Conservation (phyloP, 2,329 filamentous ascomycete genomes). For the Fusarium siculi region DNA sequence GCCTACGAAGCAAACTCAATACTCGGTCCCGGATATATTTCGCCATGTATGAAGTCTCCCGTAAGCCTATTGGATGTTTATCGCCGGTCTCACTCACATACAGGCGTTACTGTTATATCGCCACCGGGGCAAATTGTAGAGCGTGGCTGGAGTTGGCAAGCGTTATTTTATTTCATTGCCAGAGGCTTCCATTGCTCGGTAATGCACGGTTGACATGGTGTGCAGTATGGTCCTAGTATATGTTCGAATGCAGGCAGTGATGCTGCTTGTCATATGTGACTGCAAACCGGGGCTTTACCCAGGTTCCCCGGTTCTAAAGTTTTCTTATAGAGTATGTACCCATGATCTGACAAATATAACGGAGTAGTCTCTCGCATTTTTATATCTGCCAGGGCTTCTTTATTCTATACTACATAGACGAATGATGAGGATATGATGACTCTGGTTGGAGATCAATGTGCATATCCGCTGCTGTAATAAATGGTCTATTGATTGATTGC, state of each 20-base stretch:
- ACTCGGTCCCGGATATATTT: too few relatives aligned
- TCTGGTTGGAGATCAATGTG: not conserved
- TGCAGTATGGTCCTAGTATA: not conserved
- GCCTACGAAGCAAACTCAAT: not conserved
- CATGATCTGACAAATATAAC: constrained; percentile 26
- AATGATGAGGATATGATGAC: not conserved
- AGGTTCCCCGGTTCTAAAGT: constrained; percentile 14
- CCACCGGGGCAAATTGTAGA: not conserved
- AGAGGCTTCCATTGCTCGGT: not conserved
- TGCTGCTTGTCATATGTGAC: constrained; percentile 36
- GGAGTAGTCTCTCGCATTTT: not conserved
- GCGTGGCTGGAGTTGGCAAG: not conserved
- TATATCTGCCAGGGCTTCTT: not conserved
- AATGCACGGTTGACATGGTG: not conserved
- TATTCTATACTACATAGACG: not conserved
- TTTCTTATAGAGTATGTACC: not conserved
- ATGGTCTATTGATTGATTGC: not conserved
- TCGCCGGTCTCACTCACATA: not conserved
- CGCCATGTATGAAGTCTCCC: not conserved
- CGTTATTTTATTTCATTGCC: not conserved
- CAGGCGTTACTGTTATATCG: not conserved
- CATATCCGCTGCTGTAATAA: not conserved
- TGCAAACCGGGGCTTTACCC: constrained; percentile 11
- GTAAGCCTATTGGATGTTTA: not conserved
- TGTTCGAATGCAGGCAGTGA: constrained; percentile 18